Evolutionary conservation across 768 basidiomycete species (phyloP).

Genomic region (Gautieria morchelliformis): DNA sequence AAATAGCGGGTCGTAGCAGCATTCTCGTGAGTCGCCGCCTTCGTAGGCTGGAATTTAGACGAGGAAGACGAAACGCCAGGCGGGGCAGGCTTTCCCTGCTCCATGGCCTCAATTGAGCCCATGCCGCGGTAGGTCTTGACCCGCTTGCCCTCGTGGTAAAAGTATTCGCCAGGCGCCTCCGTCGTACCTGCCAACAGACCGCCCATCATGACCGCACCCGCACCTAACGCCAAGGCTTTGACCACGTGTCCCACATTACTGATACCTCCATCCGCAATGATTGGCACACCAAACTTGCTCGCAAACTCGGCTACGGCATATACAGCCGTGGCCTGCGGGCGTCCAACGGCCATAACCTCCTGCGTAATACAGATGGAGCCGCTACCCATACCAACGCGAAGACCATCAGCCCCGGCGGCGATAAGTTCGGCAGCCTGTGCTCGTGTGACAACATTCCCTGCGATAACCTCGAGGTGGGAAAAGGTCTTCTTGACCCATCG

Average conservation of each 20-base stretch:
- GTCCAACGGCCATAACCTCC: conserved; percentile 98
- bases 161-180: conserved; percentile 97
- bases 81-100: conserved; percentile 49
- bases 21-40: conserved; percentile 57
- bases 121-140: conserved; percentile 99
- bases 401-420: conserved; percentile 88
- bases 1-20: conserved; percentile 96
- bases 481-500: conserved; percentile 82
- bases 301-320: conserved; percentile 93
- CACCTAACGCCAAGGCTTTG: conserved; percentile 90
- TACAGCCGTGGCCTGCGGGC: conserved; percentile 98
- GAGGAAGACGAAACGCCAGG: conserved; percentile 17
- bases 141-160: conserved; percentile 97
- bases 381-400: conserved; percentile 95
- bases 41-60: conserved; percentile 39
- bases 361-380: conserved; percentile 99
- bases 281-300: conserved; percentile 86
- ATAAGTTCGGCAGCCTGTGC: conserved; percentile 95
- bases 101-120: conserved; percentile 94
- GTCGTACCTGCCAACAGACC: conserved; percentile 90
- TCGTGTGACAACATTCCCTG: conserved; percentile 95
- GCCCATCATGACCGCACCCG: conserved; percentile 98
- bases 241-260: conserved; percentile 95
- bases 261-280: conserved; percentile 94
- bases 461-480: conserved; percentile 86